Conservation (phyloP, 306 rosid genomes). For the Medicago lupulina region DNA sequence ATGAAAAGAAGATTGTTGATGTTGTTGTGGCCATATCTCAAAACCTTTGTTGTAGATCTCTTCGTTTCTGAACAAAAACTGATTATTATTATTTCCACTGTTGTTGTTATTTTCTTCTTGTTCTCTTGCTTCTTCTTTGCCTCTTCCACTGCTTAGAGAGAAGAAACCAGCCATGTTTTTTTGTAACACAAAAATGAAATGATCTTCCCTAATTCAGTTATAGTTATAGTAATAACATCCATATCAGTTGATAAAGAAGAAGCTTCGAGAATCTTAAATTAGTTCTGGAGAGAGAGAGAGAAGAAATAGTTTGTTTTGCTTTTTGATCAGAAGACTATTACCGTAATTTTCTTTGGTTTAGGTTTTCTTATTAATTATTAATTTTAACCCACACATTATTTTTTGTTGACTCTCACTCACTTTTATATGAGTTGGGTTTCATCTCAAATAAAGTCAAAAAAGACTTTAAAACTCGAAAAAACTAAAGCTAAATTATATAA, state of each 20-base stretch:
- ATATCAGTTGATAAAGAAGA: slow-evolving; percentile 56
- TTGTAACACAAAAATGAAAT: slow-evolving; percentile 57
- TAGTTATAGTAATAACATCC: slow-evolving; percentile 57
- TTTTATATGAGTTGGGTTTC: too few species aligned
- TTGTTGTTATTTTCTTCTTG: slow-evolving; percentile 19
- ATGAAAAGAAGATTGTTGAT: slow-evolving; percentile 30
- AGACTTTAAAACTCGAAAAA: too few species aligned
- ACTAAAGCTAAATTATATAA: too few species aligned
- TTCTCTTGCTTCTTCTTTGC: slow-evolving; percentile 41
- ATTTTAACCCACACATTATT: slow-evolving; percentile 46
- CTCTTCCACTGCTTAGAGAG: slow-evolving; percentile 79
- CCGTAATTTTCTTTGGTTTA: slow-evolving; percentile 32
- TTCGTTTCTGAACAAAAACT: slow-evolving; percentile 62
- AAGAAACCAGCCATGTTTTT: slow-evolving; percentile 87
- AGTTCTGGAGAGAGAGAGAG: slow-evolving; percentile 1
- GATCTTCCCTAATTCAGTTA: slow-evolving; percentile 57
- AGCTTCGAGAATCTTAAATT: slow-evolving; percentile 46
- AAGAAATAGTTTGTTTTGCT: neutral
- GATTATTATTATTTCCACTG: slow-evolving; percentile 40
- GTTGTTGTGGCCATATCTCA: slow-evolving; percentile 88
- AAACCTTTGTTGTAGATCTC: slow-evolving; percentile 85
- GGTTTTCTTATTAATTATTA: slow-evolving; percentile 40
- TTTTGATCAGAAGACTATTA: neutral
- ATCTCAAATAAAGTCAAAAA: too few species aligned
- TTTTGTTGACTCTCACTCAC: slow-evolving; percentile 26